These are phyloP conservation scores for Emmonsiellopsis sp. DNA, from an alignment of 2,329 filamentous ascomycete species.

Conservation along the genomic window DNA sequence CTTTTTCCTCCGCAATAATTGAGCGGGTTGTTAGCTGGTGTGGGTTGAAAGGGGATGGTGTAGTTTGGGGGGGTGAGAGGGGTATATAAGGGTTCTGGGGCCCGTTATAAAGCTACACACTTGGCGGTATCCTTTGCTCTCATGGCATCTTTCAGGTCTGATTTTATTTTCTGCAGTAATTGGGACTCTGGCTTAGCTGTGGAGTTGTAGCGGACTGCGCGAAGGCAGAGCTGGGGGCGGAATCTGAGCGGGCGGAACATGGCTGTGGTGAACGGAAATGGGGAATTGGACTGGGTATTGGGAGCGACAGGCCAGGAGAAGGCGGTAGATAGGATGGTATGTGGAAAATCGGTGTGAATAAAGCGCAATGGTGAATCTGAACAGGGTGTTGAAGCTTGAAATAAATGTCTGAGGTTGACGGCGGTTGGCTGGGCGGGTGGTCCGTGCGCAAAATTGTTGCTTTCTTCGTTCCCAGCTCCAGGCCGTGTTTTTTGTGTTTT, in stretches of 20 bases:
- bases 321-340: not conserved
- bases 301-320: not conserved
- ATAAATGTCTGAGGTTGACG: not conserved
- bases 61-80: not conserved
- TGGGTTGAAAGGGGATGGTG: not conserved
- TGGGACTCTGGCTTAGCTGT: slow-evolving; percentile 29
- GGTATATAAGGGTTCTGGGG: not conserved
- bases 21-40: not conserved
- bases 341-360: not conserved
- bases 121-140: slow-evolving; percentile 38
- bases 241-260: slow-evolving; percentile 27
- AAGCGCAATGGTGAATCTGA: not conserved
- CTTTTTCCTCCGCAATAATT: slow-evolving; percentile 16
- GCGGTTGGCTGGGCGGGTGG: not conserved
- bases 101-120: slow-evolving; percentile 17
- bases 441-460: slow-evolving; percentile 28
- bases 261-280: not conserved
- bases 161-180: slow-evolving; percentile 34
- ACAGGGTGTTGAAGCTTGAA: not conserved
- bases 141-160: slow-evolving; percentile 42
- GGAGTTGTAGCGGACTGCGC: slow-evolving; percentile 28
- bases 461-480: not conserved
- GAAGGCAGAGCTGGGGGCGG: slow-evolving; percentile 13
- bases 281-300: too few relatives aligned
- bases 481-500: not conserved